Evolutionary conservation across 371 early-diverging fungal genomes (phyloP), one percentile per base, ranked within the genome.

Genomic region (Mucor irregularis): DNA sequence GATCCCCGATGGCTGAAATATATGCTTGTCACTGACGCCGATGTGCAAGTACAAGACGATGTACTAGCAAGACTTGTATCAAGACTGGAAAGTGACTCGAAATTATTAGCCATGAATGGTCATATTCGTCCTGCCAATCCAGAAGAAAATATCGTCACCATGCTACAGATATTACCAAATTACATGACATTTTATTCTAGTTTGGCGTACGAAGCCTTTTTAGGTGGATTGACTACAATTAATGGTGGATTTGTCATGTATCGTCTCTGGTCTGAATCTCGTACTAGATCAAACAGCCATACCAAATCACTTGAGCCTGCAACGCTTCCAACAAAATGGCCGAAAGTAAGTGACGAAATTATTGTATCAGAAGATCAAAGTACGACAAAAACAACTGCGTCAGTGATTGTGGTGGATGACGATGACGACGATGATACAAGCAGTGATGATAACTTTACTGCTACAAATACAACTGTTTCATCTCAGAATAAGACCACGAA

Each of bases 211-310:
- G 80, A 79, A 56, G 80, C 76, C 0, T 79, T 72, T 44, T 50
- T 76, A 8, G 73, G 80, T 5, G 67, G 62, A 10, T 64, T 79
- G 1, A 58, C 66, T 5, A 67, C 74, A 0, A 57, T 79, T 29
- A 69, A 73, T 50, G 76, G 80, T 14, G 74, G 76, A 0, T 69
- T 76, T 37, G 70, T 71, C 5, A 76, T 79, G 76, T 79, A 79
- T 49, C 69, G 69, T 19, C 29, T 79, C 0, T 79, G 80, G 80
- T 53, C 45, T 4, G 51, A 47, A 31, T 7, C 25, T 3, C 4
- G 8, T 17, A 31, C 9, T 13, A 31, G 34, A 19, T 33, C 5
- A n/a, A 46, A 21, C 19, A 35, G 16, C 10, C 26, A 29, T 7
- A 16, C 21, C 7, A 29, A 17, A 29, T 6, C 47, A 29, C n/a